Evolutionary conservation across 1,284 basidiomycete species (phyloP).

Genomic region (Ceratobasidium sp.): DNA sequence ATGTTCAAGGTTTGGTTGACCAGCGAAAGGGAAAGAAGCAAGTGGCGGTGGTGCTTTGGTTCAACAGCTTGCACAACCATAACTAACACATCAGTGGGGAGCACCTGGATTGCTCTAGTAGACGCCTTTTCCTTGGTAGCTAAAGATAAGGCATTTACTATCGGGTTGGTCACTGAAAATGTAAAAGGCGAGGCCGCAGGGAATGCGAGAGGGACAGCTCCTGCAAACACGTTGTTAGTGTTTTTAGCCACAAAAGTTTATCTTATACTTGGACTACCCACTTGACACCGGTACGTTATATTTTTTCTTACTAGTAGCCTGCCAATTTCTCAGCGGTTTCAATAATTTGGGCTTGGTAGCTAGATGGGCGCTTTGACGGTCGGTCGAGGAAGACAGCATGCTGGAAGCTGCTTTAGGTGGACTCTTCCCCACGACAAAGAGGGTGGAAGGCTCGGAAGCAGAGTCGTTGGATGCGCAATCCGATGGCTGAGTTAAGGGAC

Average conservation of each 20-base stretch:
- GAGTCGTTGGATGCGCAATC: background rate
- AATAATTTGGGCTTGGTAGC: background rate
- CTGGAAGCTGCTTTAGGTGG: background rate
- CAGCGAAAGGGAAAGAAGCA: constrained; percentile 14
- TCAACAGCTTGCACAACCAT: constrained; percentile 15
- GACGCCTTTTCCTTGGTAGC: background rate
- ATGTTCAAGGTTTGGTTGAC: constrained; percentile 24
- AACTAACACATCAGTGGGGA: constrained; percentile 24
- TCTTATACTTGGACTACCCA: background rate
- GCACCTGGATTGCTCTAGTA: constrained; percentile 1
- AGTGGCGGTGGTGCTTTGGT: constrained; percentile 3
- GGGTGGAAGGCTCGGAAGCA: background rate
- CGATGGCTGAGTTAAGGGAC: background rate
- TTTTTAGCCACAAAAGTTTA: background rate
- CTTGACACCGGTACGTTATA: background rate
- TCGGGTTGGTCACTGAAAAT: background rate
- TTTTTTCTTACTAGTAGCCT: background rate
- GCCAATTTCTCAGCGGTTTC: constrained; percentile 8
- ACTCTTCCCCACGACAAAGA: constrained; percentile 14
- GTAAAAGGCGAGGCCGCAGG: constrained; percentile 17
- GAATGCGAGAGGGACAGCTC: constrained; percentile 27
- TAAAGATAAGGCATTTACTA: background rate
- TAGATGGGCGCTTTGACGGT: background rate
- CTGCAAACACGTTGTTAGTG: background rate
- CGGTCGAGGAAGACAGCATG: background rate